Evolutionary conservation across 2,329 filamentous ascomycete genomes (phyloP), one percentile per base, ranked within the genome.

Genomic region (Aspergillus udagawae): DNA sequence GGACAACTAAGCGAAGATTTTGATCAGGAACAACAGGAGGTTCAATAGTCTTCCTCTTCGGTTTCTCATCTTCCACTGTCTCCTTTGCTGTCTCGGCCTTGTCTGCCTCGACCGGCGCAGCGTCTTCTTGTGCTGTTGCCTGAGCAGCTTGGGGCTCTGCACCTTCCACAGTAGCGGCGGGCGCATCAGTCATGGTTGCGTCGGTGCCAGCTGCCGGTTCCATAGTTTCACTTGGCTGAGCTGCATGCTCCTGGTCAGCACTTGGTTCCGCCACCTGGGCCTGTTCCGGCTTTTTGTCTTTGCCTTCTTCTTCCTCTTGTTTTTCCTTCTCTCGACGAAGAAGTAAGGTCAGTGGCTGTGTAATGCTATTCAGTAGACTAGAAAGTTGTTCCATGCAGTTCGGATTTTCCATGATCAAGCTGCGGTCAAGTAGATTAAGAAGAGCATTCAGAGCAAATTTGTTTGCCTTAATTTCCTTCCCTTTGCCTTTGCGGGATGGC

Each of bases 371-470:
- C 27, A 99, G 82, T 29, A 99, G 79, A 62, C 88, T 87, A 2
- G 94, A 94, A 27, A 99, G 82, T 61, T 92, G 88, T 66, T 96
- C 93, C 92, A 99, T 97, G 56, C 96, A 93, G 6, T 87, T 83
- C n/a, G 93, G 92, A 75, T 92, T 99, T 75, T 99, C 94, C 77
- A 96, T 96, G 62, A 99, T 92, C 60, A 97, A 81, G 63, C 92
- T 90, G n/a, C 94, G 89, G 70, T 97, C 94, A 23, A 99, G 82
- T 4, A 99, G 82, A 60, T 86, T 88, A 49, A 99, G 82, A 29
- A 99, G 79, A 14, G 92, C 92, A 72, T 99, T 99, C 71, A 99
- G 84, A 9, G 95, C 92, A 71, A 89, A 99, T 71, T 91, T 94
- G 64, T 88, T 87, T 28, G 90, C 87, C 73, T 89, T 95, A 63